Base-by-base conservation (phyloP, 176 grass and related monocot genomes). In the Alopecurus myosuroides region DNA sequence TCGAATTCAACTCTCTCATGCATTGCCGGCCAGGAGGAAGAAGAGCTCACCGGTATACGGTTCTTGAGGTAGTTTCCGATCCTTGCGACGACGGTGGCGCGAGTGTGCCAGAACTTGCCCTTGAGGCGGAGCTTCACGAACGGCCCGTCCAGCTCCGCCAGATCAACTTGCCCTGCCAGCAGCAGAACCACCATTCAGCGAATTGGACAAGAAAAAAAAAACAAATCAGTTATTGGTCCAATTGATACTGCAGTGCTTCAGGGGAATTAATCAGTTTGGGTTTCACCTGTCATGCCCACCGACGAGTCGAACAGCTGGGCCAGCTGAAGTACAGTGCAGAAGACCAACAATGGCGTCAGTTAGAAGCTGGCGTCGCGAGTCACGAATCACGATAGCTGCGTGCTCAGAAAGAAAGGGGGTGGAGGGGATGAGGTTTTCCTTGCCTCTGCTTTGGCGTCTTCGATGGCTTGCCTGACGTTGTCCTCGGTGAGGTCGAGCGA, bases 61-160 rank as follows among this genome's bases (percentile, higher is more conserved):
- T 90, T 98, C 85, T 95, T 95, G n/a, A 98, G 93, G 83, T 94
- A 98, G 62, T 98, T 95, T 14, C 91, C 83, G n/a, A 95, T 86
- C 71, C 97, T 75, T 0, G 88, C 91, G 9, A 95, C 58, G 35
- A 98, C 91, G 74, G 81, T 92, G 55, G 89, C 81, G 74, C 91
- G 83, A 9, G 92, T 92, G 85, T 95, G 93, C 97, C 93, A 94
- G 85, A 98, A 95, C 87, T 83, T 88, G 3, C 93, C 93, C 77
- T 92, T 88, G 30, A 95, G 93, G 6, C 93, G 89, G 56, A 98
- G 88, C 90, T 94, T 98, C 74, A 98, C 93, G 82, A 90, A 94
- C 23, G 93, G 93, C 44, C 93, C 97, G 61, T 96, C 97, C 78
- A 99, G 25, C 81, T 99, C 97, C 31, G 93, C 97, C 34, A 98